Conservation (phyloP, 2,329 filamentous ascomycete species). For the Penicillium crustosum region DNA sequence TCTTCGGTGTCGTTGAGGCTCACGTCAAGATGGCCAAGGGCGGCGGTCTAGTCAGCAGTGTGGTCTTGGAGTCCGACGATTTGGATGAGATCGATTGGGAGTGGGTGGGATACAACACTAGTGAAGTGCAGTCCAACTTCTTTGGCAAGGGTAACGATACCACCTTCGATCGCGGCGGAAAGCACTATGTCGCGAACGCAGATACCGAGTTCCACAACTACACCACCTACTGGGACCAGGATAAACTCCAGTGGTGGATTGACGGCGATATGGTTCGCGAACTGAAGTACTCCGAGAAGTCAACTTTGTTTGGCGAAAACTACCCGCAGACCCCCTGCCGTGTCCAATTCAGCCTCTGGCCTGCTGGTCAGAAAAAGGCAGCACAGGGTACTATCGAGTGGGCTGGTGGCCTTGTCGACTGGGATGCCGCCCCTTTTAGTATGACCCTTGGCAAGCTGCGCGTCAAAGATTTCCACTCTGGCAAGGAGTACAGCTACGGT, state of each 20-base stretch:
- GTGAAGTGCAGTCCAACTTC: slow-evolving; percentile 75
- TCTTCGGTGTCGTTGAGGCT: slow-evolving; percentile 78
- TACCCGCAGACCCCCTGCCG: slow-evolving; percentile 75
- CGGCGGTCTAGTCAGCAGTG: slow-evolving; percentile 72
- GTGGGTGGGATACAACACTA: slow-evolving; percentile 43
- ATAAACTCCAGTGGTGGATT: slow-evolving; percentile 65
- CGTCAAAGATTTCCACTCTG: slow-evolving; percentile 59
- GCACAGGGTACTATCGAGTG: slow-evolving; percentile 58
- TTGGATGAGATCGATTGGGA: slow-evolving; percentile 82
- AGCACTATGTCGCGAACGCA: slow-evolving; percentile 66
- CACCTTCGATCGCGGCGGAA: slow-evolving; percentile 77
- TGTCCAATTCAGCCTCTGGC: slow-evolving; percentile 68
- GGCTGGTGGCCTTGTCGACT: slow-evolving; percentile 70
- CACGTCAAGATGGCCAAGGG: slow-evolving; percentile 74
- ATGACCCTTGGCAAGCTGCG: slow-evolving; percentile 69
- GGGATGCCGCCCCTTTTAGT: slow-evolving; percentile 63
- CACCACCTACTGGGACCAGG: slow-evolving; percentile 65
- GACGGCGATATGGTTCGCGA: slow-evolving; percentile 63
- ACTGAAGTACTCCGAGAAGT: slow-evolving; percentile 58
- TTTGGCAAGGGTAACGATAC: slow-evolving; percentile 84
- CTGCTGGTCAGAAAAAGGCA: slow-evolving; percentile 54
- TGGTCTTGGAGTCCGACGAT: slow-evolving; percentile 80
- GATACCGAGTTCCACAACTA: slow-evolving; percentile 50
- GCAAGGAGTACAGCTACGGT: slow-evolving; percentile 65
- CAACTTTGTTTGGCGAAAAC: slow-evolving; percentile 49